These are phyloP conservation scores for Groenewaldozyma salmanticensis DNA, from an alignment of 805 yeast genomes.

Conservation along the genomic window DNA sequence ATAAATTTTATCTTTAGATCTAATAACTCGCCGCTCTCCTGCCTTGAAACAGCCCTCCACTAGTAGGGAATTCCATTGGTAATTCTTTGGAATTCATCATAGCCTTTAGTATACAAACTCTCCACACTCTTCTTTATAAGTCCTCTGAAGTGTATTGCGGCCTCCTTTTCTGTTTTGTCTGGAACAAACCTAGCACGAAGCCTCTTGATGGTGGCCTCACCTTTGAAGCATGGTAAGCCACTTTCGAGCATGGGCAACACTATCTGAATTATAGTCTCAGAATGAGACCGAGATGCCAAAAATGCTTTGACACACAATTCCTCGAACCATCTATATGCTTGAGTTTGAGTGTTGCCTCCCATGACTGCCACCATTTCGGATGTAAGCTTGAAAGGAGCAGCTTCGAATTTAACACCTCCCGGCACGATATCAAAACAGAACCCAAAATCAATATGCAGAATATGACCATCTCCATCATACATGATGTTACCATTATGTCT, in stretches of 20 bases:
- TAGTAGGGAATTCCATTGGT: constrained; percentile 96
- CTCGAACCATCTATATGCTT: constrained; percentile 87
- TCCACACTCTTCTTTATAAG: constrained; percentile 76
- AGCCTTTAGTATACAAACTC: constrained; percentile 83
- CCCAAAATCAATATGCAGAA: constrained; percentile 95
- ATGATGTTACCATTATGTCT: constrained; percentile 96
- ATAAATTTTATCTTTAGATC: no score
- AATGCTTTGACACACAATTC: constrained; percentile 91
- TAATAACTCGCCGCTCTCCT: no score
- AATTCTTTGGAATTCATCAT: constrained; percentile 92
- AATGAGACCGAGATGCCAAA: constrained; percentile 78
- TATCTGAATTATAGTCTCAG: constrained; percentile 74
- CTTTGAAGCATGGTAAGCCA: constrained; percentile 94
- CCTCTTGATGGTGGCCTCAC: constrained; percentile 65
- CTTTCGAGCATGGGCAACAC: constrained; percentile 90
- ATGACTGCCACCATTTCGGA: constrained; percentile 92
- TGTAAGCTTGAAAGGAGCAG: constrained; percentile 95
- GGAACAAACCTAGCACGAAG: constrained; percentile 74
- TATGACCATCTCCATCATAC: constrained; percentile 93
- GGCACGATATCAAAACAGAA: constrained; percentile 98
- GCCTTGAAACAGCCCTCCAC: no score
- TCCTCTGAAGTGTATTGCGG: constrained; percentile 64
- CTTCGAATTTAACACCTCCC: constrained; percentile 96
- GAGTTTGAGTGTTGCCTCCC: constrained; percentile 84
- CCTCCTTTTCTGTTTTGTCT: constrained; percentile 71